Percentiles rank a stretch among this genome's conserved stretches.
These are phyloP conservation scores for Ophiostoma himal-ulmi DNA, from an alignment of 2,329 filamentous ascomycete genomes.

Conservation along the genomic window DNA sequence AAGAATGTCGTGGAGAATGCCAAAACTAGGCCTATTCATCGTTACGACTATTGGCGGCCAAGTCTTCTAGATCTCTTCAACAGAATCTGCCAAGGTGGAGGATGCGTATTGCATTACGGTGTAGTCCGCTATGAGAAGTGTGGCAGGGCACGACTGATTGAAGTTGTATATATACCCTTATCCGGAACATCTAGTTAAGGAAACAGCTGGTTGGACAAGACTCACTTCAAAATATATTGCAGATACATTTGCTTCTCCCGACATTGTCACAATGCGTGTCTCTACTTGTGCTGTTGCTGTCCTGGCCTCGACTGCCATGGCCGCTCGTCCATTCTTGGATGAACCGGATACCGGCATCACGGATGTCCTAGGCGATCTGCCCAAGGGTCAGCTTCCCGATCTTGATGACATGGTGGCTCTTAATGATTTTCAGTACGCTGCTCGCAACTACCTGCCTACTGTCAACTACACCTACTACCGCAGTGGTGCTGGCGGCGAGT, in stretches of 20 bases:
- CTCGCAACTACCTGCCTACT: constrained; percentile 3
- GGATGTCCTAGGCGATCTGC: neutral
- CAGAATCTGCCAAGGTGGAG: neutral
- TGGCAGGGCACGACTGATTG: neutral
- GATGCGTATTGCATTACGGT: neutral
- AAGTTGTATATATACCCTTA: neutral
- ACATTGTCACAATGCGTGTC: neutral
- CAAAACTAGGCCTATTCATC: neutral
- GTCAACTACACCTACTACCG: constrained; percentile 11
- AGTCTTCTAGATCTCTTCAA: neutral
- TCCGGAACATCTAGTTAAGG: neutral
- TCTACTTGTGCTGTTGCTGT: neutral
- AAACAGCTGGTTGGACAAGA: neutral
- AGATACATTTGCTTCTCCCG: neutral
- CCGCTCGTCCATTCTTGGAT: constrained; percentile 7
- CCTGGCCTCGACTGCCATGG: neutral
- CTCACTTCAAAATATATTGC: neutral
- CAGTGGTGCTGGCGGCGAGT: constrained; percentile 6
- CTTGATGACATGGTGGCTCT: constrained; percentile 12
- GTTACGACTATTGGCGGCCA: neutral
- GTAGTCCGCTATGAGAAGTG: neutral
- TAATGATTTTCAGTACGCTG: constrained; percentile 8
- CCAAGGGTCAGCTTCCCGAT: neutral
- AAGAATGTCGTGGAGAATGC: neutral
- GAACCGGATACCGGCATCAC: constrained; percentile 7